Base-by-base conservation (phyloP, 1,284 basidiomycete species). In the Tilletia caries region DNA sequence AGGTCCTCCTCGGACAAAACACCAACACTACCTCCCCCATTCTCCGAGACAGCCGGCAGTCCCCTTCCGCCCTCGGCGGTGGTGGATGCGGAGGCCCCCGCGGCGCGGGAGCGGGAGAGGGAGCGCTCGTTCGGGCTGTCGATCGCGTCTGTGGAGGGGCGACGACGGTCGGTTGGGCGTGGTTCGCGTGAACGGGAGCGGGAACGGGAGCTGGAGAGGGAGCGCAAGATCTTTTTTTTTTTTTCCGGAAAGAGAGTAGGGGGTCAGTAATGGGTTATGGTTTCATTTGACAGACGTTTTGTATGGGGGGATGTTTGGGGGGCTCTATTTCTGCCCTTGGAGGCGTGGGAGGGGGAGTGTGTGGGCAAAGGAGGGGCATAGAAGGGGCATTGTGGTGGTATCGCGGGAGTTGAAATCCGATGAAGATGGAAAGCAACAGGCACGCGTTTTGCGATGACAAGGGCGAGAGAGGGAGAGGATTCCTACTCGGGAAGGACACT, bases 161-260 rank as follows among this genome's bases (percentile, higher is more conserved):
- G 54, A 2, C 54, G 54, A 27, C 54, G 54, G 25, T 60, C 54
- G 5, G 29, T 32, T 10, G 54, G 54, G 10, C 54, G 23, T 18
- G 54, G 54, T 27, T 60, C 54, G 54, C 54, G 54, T 15, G 54
- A 60, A 25, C 54, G 54, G 12, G 54, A 60, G 2, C 54, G 54
- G 12, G 54, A 60, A 2, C 54, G 54, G 15, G 54, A 60, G 23
- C 54, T 18, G 25, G 54, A 60, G 54, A 60, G 54, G 15, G 54
- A 60, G 23, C 54, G 54, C 10, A 60, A 25, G 54, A 60, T 60
- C 54, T 60, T n/a, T n/a, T n/a, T n/a, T n/a, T n/a, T n/a, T n/a
- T n/a, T n/a, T n/a, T n/a, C n/a, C n/a, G n/a, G n/a, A n/a, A n/a
- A n/a, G n/a, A n/a, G n/a, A n/a, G n/a, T n/a, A 50, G n/a, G 48